These are phyloP conservation scores for Erythrobasidium yunnanense DNA, from an alignment of 768 basidiomycete species.

Conservation along the genomic window DNA sequence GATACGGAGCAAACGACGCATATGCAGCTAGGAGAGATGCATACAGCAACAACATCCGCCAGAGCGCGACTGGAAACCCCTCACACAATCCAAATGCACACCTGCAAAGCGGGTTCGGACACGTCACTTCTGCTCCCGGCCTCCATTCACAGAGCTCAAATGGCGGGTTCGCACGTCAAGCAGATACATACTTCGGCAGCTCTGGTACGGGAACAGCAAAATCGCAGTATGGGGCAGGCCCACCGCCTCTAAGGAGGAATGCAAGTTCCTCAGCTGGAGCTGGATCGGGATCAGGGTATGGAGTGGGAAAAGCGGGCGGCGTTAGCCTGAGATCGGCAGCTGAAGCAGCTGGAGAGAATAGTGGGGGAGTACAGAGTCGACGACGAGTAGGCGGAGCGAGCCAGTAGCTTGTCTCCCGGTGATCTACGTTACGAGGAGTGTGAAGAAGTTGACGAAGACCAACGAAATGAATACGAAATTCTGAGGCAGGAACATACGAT, in stretches of 20 bases:
- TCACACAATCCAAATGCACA: not conserved
- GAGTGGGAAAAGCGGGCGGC: conserved; percentile 4
- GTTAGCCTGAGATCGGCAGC: not conserved
- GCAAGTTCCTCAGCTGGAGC: no score
- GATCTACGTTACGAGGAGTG: not conserved
- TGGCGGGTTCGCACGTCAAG: conserved; percentile 18
- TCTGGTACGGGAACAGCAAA: not conserved
- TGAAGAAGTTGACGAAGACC: not conserved
- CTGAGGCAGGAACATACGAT: no score
- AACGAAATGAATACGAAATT: no score
- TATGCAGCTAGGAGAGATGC: conserved; percentile 25
- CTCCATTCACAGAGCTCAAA: not conserved
- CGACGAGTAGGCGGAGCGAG: conserved; percentile 16
- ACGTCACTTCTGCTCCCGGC: not conserved
- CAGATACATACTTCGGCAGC: conserved; percentile 19
- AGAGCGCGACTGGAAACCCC: not conserved
- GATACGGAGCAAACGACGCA: not conserved
- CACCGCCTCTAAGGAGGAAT: not conserved
- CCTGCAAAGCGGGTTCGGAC: not conserved
- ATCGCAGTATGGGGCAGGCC: not conserved
- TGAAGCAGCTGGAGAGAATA: not conserved
- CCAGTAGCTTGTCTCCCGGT: not conserved
- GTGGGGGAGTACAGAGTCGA: conserved; percentile 20
- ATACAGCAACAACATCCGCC: not conserved
- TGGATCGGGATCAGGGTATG: no score